These are phyloP conservation scores for Malassezia furfur DNA, from an alignment of 1,284 basidiomycete species.

Conservation along the genomic window DNA sequence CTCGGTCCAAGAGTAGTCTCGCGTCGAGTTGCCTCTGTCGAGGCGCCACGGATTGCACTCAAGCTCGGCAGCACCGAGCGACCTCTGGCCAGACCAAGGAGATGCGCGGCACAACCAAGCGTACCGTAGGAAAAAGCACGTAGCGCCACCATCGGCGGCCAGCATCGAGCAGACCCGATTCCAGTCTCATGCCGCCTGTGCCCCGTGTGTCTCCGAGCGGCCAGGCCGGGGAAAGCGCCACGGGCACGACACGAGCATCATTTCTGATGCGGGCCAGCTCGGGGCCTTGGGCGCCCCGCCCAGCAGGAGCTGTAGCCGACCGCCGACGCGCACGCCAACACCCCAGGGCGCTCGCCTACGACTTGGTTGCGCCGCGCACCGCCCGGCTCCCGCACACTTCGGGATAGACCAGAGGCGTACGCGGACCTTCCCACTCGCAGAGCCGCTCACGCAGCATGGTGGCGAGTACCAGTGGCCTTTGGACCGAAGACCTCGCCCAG, in stretches of 20 bases:
- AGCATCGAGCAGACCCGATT: conserved; percentile 17
- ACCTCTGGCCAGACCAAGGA: background rate
- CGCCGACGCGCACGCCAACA: background rate
- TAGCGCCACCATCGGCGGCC: background rate
- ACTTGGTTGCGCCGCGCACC: background rate
- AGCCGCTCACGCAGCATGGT: conserved; percentile 17
- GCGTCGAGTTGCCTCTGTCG: conserved; percentile 41
- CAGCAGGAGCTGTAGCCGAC: conserved; percentile 17
- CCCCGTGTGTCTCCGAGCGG: conserved; percentile 17
- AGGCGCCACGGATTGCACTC: conserved; percentile 46
- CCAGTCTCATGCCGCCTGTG: conserved; percentile 9
- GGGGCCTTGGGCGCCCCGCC: conserved; percentile 16
- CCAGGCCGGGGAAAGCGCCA: conserved; percentile 15
- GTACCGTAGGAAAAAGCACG: background rate
- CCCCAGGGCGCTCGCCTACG: background rate
- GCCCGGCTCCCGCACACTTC: conserved; percentile 1
- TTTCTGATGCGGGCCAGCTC: conserved; percentile 19
- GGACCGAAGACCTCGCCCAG: conserved; percentile 23
- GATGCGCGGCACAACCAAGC: too few relatives aligned
- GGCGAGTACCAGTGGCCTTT: conserved; percentile 47
- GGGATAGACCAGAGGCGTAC: conserved; percentile 36
- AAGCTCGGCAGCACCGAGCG: conserved; percentile 26
- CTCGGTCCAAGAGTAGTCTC: conserved; percentile 45
- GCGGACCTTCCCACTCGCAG: conserved; percentile 48
- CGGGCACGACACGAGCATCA: conserved; percentile 9